Base-by-base conservation (phyloP, 1,284 basidiomycete genomes). In the Melanopsichium pennsylvanicum region DNA sequence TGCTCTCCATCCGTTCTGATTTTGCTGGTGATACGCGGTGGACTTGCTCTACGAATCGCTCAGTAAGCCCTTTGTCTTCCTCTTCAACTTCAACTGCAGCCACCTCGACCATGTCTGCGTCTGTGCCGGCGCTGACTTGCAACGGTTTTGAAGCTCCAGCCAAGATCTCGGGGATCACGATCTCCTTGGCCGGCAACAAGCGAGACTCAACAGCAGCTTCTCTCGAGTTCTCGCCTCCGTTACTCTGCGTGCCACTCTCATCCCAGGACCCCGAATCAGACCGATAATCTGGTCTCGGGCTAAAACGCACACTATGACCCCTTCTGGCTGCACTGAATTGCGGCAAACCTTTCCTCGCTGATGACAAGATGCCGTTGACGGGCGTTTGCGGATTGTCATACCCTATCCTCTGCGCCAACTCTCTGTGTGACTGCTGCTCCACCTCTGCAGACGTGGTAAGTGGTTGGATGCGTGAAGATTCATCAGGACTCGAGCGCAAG, bases 231-330 rank as follows among this genome's bases (percentile, higher is more conserved):
- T 23, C 41, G 21, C 23, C 51, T 2, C 35, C 52, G 21, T 33
- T 21, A 2, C 37, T 35, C 46, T 48, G 55, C 19, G 35, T 29
- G 3, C 23, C 37, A 32, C 50, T 56, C 25, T 64, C 57, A 19
- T 61, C 67, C 61, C 59, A 69, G 21, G 51, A 56, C 8, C 67
- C 67, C 18, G 67, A 70, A 45, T 70, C 67, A n/a, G 61, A 64
- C 2, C 67, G 19, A 23, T 64, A 70, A 33, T 70, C 67, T 0
- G 67, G 67, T 27, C 56, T 38, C 22, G 67, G 67, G 18, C 67
- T 70, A 44, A 70, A 70, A 2, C 67, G 35, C 1, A 70, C 67
- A 35, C 57, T 70, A 18, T 59, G 66, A 16, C 55, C 45, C 11
- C 57, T 26, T 5, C 49, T 21, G 1, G 44, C 44, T 2, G 48